A percentile compares a stretch with the other conserved stretches of the same genome.
These are phyloP conservation scores for Saccharomyces jurei DNA, from an alignment of 805 yeast species.

Conservation along the genomic window DNA sequence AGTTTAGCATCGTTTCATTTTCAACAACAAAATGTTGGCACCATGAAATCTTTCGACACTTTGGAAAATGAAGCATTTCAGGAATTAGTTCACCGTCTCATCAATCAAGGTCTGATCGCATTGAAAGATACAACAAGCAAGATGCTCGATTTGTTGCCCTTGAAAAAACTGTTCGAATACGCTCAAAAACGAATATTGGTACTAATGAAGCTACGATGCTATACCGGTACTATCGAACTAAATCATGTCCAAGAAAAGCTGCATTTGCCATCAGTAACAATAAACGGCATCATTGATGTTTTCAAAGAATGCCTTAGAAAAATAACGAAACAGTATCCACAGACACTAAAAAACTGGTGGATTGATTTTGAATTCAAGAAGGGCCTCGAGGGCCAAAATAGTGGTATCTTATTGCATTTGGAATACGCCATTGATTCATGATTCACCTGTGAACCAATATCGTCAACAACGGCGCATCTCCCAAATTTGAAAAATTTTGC, in stretches of 20 bases:
- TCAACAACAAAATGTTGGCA: neutral
- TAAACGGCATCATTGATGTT: conserved; percentile 8
- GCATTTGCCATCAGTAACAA: conserved; percentile 1
- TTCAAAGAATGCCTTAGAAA: conserved; percentile 9
- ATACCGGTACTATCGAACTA: conserved; percentile 9
- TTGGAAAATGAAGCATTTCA: neutral
- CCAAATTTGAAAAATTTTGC: neutral
- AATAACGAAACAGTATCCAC: conserved; percentile 2
- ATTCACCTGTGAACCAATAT: neutral
- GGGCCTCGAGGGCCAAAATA: neutral
- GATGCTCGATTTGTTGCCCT: conserved; percentile 2
- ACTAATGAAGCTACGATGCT: conserved; percentile 11
- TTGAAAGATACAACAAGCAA: neutral
- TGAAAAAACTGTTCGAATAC: conserved; percentile 7
- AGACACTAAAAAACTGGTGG: conserved; percentile 13
- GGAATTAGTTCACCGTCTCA: neutral
- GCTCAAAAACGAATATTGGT: conserved; percentile 7
- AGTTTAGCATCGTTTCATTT: neutral
- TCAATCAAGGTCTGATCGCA: neutral
- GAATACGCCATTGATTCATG: conserved; percentile 3
- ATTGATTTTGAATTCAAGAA: conserved; percentile 9
- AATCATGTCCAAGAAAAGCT: conserved; percentile 6
- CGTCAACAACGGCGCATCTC: neutral
- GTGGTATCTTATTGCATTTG: conserved; percentile 10
- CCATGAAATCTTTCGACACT: neutral